Base-by-base conservation (phyloP, 164 flowering plant species). In the Santalum album region DNA sequence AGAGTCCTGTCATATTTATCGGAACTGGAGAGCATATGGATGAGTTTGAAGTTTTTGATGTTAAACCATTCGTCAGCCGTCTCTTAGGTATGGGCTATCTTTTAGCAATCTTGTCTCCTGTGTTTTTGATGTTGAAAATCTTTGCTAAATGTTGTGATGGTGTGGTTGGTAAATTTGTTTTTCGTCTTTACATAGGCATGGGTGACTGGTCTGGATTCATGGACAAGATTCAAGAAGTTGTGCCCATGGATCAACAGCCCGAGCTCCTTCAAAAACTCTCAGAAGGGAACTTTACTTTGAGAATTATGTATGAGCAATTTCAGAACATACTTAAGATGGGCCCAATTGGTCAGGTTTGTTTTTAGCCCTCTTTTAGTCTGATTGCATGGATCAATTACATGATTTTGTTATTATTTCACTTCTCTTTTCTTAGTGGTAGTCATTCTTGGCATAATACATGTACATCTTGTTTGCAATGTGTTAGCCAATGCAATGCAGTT, bases 11-110 rank as follows among this genome's bases (percentile, higher is more conserved):
- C 54, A 89, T 82, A 65, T 89, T 89, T 60, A 85, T 91, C 67
- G 98, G 99, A 58, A 92, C 99, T 50, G 99, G 99, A 69, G 99
- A 92, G 62, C 99, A 92, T 65, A 92, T 92, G 95, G 99, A 89
- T 66, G 99, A 92, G 75, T 92, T 92, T 74, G 97, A 92, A 77
- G 86, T 90, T 55, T 92, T 92, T 76, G 97, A 92, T 77, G 97
- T 90, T 40, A 90, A 92, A 64, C 95, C 99, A 22, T 92, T 92
- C 70, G 99, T 92, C 57, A 89, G 96, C 66, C 85, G 99, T 43
- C 96, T 91, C 49, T 64, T 92, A 64, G 99, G 99, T 92, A 51
- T 32, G 60, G 14, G 53, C 29, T 42, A 35, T 16, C 20, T 25
- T 21, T 22, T 23, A 48, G 16, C 1, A 3, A 1, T 26, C 51